A percentile compares a stretch with the other conserved stretches of the same genome.
phyloP scores from a whole-genome alignment of 345 rosid species.

The Turnera subulata region DNA sequence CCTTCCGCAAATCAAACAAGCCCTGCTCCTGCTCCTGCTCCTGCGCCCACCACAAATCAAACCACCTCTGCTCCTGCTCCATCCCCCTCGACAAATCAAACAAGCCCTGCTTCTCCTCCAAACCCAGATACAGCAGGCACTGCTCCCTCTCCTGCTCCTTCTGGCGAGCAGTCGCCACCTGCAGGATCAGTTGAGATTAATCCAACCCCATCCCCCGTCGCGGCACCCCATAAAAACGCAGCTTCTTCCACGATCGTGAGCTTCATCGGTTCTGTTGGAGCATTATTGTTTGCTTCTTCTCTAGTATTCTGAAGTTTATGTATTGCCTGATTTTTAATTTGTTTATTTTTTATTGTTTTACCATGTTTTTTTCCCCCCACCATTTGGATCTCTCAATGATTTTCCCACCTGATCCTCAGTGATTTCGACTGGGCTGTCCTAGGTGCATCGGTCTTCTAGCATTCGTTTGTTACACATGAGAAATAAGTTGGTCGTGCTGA shows the following conservation, averaged over 20 bases:
- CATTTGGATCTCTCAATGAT: conserved; percentile 23
- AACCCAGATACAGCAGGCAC: conserved; percentile 6
- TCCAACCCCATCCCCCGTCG: conserved; percentile 55
- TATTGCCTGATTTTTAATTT: background rate
- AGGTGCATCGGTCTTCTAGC: background rate
- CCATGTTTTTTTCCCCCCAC: background rate
- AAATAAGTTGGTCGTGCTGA: conserved; percentile 19
- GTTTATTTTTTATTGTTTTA: background rate
- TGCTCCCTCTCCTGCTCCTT: conserved; percentile 48
- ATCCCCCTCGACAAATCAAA: conserved; percentile 17
- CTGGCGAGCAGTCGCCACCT: conserved; percentile 48
- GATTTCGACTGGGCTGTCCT: background rate
- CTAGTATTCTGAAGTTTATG: conserved; percentile 23
- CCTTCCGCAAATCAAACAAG: conserved; percentile 18
- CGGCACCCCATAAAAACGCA: conserved; percentile 25
- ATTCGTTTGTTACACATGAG: conserved; percentile 22
- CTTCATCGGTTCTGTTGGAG: conserved; percentile 32
- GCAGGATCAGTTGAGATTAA: conserved; percentile 27
- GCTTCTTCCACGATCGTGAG: conserved; percentile 34
- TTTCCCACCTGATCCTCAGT: conserved; percentile 13
- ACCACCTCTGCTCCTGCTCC: conserved; percentile 7
- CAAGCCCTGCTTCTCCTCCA: conserved; percentile 27
- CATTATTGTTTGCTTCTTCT: conserved; percentile 52
- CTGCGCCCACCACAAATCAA: conserved; percentile 29
- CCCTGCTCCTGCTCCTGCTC: conserved; percentile 33